A percentile compares a stretch with the other conserved stretches of the same genome.
These are phyloP conservation scores for Candida alai DNA, from an alignment of 805 yeast species.

Conservation along the genomic window DNA sequence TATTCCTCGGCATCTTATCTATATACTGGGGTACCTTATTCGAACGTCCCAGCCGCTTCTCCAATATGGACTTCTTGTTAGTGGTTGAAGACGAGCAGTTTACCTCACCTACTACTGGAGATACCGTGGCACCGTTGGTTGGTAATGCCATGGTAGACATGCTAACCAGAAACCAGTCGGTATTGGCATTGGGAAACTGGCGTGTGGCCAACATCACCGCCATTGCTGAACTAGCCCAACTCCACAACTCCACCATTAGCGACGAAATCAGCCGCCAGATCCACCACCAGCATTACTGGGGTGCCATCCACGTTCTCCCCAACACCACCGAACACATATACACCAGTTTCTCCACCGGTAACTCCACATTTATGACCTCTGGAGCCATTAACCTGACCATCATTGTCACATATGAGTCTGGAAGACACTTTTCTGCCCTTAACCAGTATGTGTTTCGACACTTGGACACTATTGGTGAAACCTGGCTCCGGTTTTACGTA, in stretches of 20 bases:
- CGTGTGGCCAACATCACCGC: slow-evolving; percentile 12
- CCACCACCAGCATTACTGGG: slow-evolving; percentile 30
- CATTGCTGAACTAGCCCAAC: slow-evolving; percentile 13
- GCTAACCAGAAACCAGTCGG: slow-evolving; percentile 11
- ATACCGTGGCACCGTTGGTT: slow-evolving; percentile 15
- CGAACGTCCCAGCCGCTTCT: slow-evolving; percentile 21
- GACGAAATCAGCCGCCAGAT: slow-evolving; percentile 18
- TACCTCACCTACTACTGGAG: slow-evolving; percentile 14
- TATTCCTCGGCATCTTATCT: slow-evolving; percentile 28
- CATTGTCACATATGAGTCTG: slow-evolving; percentile 22
- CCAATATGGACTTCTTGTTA: slow-evolving; percentile 28
- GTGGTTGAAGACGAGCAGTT: slow-evolving; percentile 26
- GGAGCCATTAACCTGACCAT: slow-evolving; percentile 16
- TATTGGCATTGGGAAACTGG: slow-evolving; percentile 17
- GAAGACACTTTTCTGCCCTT: slow-evolving; percentile 29
- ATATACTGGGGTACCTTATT: slow-evolving; percentile 36
- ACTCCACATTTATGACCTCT: slow-evolving; percentile 10
- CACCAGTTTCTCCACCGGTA: slow-evolving; percentile 7
- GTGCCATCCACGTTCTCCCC: slow-evolving; percentile 21
- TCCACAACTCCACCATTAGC: slow-evolving; percentile 17
- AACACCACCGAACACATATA: slow-evolving; percentile 24
- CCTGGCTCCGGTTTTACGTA: slow-evolving; percentile 22
- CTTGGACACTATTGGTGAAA: slow-evolving; percentile 13
- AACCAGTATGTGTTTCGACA: slow-evolving; percentile 25
- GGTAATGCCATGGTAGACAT: slow-evolving; percentile 17